Base-by-base conservation (phyloP, 805 yeast genomes). In the Pichia sporocuriosa region DNA sequence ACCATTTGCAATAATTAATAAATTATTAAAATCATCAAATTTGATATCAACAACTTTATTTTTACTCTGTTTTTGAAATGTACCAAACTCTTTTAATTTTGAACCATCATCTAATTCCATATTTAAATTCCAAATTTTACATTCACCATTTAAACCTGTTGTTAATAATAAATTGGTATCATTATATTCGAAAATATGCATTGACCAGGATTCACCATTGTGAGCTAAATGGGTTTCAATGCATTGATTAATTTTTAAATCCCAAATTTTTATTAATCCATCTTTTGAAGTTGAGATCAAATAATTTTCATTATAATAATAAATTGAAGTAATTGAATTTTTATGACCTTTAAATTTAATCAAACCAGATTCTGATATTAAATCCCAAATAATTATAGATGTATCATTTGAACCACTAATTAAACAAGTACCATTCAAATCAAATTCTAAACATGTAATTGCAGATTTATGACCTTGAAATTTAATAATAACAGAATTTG, bases 141-240 rank as follows among this genome's bases (percentile, higher is more conserved):
- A 72, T 57, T 87, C 94, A 49, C 84, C 80, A 49, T 85, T 88
- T 54, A 77, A 75, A 33, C 96, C 89, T 23, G 84, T 72, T 1
- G 97, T 88, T 17, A 88, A 62, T 23, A 75, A 65, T 40, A 80
- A 48, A 34, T 58, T 52, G 10, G 54, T 43, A 5, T 55, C 42
- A 20, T 61, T 62, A 16, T 78, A 58, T 4, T 77, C 84, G 26
- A 43, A 37, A 20, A 38, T 32, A n/a, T n/a, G 8, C 54, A 88
- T 60, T 3, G 84, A 68, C 97, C 97, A 93, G 65, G 96, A 86
- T 61, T 93, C 97, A 44, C 90, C 89, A 19, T 84, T 72, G 58
- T 87, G 96, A 0, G 97, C 96, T 47, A 88, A 79, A 58, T 89
- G 97, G 1, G 97, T 89, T 59, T 93, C 99, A 5, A 88, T 68